Base-by-base conservation (phyloP, 257 asterid species). In the Rehmannia glutinosa region DNA sequence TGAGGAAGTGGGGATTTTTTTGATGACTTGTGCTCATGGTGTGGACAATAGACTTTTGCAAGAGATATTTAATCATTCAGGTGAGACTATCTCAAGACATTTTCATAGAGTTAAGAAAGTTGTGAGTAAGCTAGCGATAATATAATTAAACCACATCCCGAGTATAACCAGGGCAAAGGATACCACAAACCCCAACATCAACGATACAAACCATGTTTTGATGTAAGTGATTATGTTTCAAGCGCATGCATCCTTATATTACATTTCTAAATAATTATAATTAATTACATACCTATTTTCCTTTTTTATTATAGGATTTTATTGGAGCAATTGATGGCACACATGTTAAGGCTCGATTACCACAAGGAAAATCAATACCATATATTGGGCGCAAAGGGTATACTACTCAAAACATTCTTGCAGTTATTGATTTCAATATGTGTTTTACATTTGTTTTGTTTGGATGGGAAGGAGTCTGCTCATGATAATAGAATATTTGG, bases 391-490 rank as follows among this genome's bases (percentile, higher is more conserved):
- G 13, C 10, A 49, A 49, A 49, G 55, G 55, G 6, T 49, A 17
- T 12, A 3, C 17, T 2, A 35, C 65, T 54, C 61, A 58, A 58
- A 58, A 58, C 7, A 58, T 58, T 35, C 47, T 36, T 36, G 47
- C 49, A 19, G 32, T 58, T 17, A 50, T 58, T 1, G 33, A 58
- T 36, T 58, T 58, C 15, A 54, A 54, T 27, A 36, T 58, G 65
- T 58, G 49, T 20, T 58, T 58, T 58, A 58, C 65, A 19, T 36
- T 58, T 36, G 32, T 9, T 6, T 16, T 49, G 65, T 30, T 19
- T 33, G 64, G 64, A 57, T 58, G 65, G 65, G 65, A 58, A 36
- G 65, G 32, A 58, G 13, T n/a, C 50, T 36, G 49, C 49, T 1
- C 49, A 42, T 42, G 49, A 42, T n/a, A 42, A 42, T n/a, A 42